These are phyloP conservation scores for Cercophora samala DNA, from an alignment of 495 filamentous ascomycete genomes.

Conservation along the genomic window DNA sequence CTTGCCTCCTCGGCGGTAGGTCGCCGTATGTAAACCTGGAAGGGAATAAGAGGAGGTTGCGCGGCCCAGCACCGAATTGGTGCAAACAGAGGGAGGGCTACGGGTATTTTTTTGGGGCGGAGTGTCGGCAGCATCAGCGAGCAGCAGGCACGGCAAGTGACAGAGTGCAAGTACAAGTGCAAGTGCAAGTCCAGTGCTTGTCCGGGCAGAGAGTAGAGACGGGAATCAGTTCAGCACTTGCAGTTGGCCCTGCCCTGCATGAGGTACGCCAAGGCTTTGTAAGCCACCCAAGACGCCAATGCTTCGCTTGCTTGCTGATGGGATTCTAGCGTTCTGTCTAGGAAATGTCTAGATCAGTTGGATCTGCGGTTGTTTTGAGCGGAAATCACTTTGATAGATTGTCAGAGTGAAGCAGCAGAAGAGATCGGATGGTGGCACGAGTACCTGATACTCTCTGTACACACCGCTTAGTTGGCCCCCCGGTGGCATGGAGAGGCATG, in stretches of 20 bases:
- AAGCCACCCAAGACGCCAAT: slow-evolving; percentile 14
- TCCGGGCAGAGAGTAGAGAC: too few species aligned
- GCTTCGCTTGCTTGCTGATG: slow-evolving; percentile 7
- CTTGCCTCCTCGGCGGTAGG: background rate
- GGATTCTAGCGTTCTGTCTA: slow-evolving; percentile 5
- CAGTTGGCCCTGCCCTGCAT: slow-evolving; percentile 14
- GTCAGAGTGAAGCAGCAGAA: background rate
- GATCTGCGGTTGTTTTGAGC: too few species aligned
- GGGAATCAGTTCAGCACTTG: background rate
- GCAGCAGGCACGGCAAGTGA: slow-evolving; percentile 5
- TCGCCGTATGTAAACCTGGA: background rate
- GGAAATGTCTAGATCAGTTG: background rate
- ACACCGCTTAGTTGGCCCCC: background rate
- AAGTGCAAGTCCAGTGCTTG: too few species aligned
- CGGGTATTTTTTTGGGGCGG: slow-evolving; percentile 3
- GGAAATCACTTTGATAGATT: background rate
- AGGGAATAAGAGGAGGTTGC: background rate
- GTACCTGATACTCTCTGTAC: background rate
- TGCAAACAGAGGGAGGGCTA: slow-evolving; percentile 3
- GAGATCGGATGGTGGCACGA: background rate
- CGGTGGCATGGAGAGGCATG: background rate
- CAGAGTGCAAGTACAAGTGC: too few species aligned
- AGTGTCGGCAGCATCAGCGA: slow-evolving; percentile 4
- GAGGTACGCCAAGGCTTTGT: slow-evolving; percentile 22
- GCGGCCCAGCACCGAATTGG: slow-evolving; percentile 3